Percentiles rank a stretch among this genome's conserved stretches.
phyloP scores from a whole-genome alignment of 164 flowering plant genomes.

The Sedum album region DNA sequence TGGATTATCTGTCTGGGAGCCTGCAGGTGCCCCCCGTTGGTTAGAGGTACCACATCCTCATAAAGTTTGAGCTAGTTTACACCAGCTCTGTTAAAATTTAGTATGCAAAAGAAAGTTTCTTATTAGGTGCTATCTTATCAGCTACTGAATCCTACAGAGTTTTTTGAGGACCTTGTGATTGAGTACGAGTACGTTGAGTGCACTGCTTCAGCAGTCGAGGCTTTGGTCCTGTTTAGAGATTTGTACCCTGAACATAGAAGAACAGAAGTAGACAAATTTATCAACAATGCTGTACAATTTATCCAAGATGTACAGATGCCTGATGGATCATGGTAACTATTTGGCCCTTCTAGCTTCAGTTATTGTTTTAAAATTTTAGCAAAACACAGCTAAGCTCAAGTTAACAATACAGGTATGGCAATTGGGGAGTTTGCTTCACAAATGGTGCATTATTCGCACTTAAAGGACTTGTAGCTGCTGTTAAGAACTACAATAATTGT shows the following conservation, averaged over 20 bases:
- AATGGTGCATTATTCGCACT: conserved; percentile 41
- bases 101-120: not conserved
- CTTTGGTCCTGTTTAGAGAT: not conserved
- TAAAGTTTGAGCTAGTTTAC: not conserved
- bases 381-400: not conserved
- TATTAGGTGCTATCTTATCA: not conserved
- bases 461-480: conserved; percentile 29
- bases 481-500: conserved; percentile 30
- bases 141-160: not conserved
- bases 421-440: conserved; percentile 2
- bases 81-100: not conserved
- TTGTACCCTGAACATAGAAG: not conserved
- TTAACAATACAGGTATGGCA: not conserved
- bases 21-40: not conserved
- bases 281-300: not conserved
- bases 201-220: not conserved
- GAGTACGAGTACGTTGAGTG: not conserved
- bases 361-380: not conserved
- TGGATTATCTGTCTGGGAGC: no score
- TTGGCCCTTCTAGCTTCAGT: not conserved
- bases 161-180: not conserved
- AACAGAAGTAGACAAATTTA: not conserved
- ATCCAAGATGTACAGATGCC: not conserved
- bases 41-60: not conserved
- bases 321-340: conserved; percentile 5